phyloP scores from a whole-genome alignment of 495 filamentous ascomycete species.

The Hypomontagnella monticulosa region DNA sequence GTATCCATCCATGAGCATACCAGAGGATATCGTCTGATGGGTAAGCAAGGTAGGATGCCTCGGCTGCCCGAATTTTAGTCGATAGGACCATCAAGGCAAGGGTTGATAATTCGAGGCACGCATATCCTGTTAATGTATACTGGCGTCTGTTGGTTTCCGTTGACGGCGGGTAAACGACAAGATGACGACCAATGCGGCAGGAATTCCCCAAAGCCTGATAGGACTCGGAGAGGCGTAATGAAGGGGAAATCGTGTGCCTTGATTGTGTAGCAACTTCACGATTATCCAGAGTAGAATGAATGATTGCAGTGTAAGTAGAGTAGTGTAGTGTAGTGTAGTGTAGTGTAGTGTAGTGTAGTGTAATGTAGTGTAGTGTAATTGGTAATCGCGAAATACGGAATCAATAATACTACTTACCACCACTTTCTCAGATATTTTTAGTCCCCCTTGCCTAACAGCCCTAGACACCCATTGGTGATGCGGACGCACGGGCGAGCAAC shows the following conservation, averaged over 20 bases:
- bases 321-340: too few relatives aligned
- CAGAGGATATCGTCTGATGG: background rate
- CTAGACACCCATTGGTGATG: too few relatives aligned
- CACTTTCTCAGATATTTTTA: too few relatives aligned
- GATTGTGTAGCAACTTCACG: background rate
- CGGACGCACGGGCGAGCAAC: too few relatives aligned
- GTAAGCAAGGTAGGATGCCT: too few relatives aligned
- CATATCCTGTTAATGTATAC: background rate
- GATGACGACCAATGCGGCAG: background rate
- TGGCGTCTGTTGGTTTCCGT: background rate
- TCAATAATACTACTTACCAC: too few relatives aligned
- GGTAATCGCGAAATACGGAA: too few relatives aligned
- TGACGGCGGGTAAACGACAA: conserved; percentile 13
- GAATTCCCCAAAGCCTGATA: background rate
- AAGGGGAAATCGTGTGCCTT: too few relatives aligned
- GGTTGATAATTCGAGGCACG: background rate
- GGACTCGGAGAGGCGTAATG: background rate
- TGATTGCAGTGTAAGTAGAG: background rate
- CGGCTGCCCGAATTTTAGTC: too few relatives aligned
- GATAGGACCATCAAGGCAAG: background rate
- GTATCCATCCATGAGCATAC: conserved; percentile 7
- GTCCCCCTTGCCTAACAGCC: too few relatives aligned
- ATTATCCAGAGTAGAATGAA: background rate
- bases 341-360: too few relatives aligned
- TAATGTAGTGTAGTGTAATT: too few relatives aligned